Evolutionary conservation across 768 basidiomycete species (phyloP), one percentile per base, ranked within the genome.

Genomic region (Pisolithus marmoratus): DNA sequence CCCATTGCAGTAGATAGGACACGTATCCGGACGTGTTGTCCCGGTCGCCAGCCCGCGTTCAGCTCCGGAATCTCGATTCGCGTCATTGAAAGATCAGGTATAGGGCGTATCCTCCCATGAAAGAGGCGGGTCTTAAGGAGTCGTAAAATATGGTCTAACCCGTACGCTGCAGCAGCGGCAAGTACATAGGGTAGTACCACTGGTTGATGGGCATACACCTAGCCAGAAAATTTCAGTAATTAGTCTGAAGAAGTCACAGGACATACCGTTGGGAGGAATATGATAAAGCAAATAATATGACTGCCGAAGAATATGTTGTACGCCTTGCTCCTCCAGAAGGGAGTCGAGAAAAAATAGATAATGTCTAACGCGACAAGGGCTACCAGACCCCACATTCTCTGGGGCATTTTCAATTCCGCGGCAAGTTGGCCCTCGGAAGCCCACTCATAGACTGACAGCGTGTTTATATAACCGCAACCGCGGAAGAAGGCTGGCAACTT

Each of bases 11-110:
- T 58, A 9, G 66, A 64, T 2, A 79, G 65, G 0, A 78, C 67
- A 40, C 78, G 68, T 26, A 84, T 54, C 43, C 82, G 75, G 41
- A 84, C 78, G 58, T 84, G 81, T 58, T 84, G 82, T 3, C 83
- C 81, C 0, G 79, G 71, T 26, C 80, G 69, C 82, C 82, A 84
- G 19, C 82, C 82, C 0, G 70, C 66, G 45, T 70, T 73, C 41
- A 82, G 41, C 5, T 61, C 49, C 1, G 75, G 75, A 8, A 81
- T 62, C 36, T 77, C 72, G 24, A 83, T 60, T 40, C 76, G 69
- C 5, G 79, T 80, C 38, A 74, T 68, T 14, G 67, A 66, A 20
- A 80, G 72, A 8, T 74, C 74, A 2, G 73, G 69, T 9, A 82
- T 64, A 1, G 77, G 62, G 22, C 66, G 66, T 52, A 85, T 63